A percentile compares a stretch with the other conserved stretches of the same genome.
phyloP scores from a whole-genome alignment of 2,329 filamentous ascomycete species.

The Ophiostoma tasmaniense region DNA sequence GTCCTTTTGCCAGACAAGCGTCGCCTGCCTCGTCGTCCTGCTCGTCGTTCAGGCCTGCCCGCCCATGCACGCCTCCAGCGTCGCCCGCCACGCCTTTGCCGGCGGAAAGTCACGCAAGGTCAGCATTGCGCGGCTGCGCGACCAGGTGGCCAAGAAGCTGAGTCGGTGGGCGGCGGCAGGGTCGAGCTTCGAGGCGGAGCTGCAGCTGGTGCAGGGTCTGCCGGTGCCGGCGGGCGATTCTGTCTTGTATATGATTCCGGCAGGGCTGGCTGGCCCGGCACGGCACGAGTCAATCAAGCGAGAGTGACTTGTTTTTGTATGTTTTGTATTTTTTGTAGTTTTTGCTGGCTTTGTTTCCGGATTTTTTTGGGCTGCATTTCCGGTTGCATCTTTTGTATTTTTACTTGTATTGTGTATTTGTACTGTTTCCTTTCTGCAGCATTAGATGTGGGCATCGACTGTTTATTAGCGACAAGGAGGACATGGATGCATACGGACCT shows the following conservation, averaged over 20 bases:
- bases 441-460: not conserved
- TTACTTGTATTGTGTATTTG: too few relatives aligned
- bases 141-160: conserved; percentile 25
- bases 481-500: not conserved
- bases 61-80: conserved; percentile 16
- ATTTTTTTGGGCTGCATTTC: not conserved
- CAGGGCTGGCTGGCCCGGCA: not conserved
- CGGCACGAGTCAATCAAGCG: not conserved
- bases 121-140: conserved; percentile 25
- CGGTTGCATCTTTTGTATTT: too few relatives aligned
- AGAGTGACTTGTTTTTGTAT: not conserved
- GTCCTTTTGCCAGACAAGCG: conserved; percentile 30
- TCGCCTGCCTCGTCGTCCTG: conserved; percentile 30
- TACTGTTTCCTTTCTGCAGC: not conserved
- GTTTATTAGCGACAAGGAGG: not conserved
- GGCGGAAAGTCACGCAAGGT: not conserved
- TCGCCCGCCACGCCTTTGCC: not conserved
- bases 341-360: not conserved
- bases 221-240: conserved; percentile 3
- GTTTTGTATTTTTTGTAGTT: not conserved
- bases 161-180: conserved; percentile 28
- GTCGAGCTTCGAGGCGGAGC: conserved; percentile 26
- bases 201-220: conserved; percentile 19
- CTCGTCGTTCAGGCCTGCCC: conserved; percentile 28
- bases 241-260: not conserved